phyloP scores from a whole-genome alignment of 2,329 filamentous ascomycete genomes.

The Alternaria sp. region DNA sequence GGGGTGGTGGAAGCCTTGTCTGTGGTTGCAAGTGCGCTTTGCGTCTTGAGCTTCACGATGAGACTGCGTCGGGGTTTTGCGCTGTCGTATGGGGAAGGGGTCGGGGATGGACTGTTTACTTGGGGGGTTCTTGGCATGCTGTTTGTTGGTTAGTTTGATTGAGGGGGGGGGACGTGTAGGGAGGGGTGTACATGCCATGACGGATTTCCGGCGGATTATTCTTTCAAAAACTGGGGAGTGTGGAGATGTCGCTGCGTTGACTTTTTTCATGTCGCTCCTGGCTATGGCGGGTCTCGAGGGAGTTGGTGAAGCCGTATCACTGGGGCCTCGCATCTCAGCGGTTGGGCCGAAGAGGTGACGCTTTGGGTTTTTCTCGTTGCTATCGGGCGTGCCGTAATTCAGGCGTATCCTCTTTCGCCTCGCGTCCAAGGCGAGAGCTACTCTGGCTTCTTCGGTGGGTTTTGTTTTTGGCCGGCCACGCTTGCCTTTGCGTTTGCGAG shows the following conservation, averaged over 20 bases:
- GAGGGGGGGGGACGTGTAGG: background rate
- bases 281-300: background rate
- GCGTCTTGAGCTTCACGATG: constrained; percentile 4
- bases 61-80: background rate
- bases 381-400: background rate
- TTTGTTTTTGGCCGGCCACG: background rate
- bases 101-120: background rate
- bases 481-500: background rate
- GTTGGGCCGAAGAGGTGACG: constrained; percentile 2
- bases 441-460: background rate
- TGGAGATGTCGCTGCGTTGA: background rate
- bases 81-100: background rate
- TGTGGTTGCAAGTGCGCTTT: background rate
- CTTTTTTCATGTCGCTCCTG: background rate
- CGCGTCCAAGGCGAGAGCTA: background rate
- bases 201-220: background rate
- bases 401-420: constrained; percentile 1
- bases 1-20: too few species aligned
- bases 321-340: background rate
- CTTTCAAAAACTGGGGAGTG: background rate
- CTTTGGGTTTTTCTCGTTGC: constrained; percentile 1
- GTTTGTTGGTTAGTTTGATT: background rate
- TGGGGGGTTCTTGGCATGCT: background rate
- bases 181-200: background rate
- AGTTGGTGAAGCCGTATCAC: background rate